phyloP scores from a whole-genome alignment of 805 yeast genomes.

The Hanseniaspora nectarophila region DNA sequence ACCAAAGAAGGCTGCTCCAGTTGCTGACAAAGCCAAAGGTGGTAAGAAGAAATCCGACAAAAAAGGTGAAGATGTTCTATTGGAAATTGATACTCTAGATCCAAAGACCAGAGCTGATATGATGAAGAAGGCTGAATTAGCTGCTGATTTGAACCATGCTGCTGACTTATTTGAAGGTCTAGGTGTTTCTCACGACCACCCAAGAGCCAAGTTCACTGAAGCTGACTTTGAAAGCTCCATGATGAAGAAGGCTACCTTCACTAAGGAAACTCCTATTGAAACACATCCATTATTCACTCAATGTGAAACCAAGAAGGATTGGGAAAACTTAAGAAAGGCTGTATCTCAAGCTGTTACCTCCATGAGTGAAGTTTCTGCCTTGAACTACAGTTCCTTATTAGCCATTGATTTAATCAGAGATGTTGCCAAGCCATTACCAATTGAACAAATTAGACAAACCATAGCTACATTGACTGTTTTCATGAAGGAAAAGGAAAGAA shows the following conservation, averaged over 20 bases:
- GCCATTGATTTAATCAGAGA: slow-evolving; percentile 82
- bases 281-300: slow-evolving; percentile 66
- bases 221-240: slow-evolving; percentile 30
- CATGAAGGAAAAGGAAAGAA: slow-evolving; percentile 73
- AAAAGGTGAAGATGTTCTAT: slow-evolving; percentile 31
- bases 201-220: slow-evolving; percentile 30
- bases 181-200: slow-evolving; percentile 41
- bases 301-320: slow-evolving; percentile 70
- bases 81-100: slow-evolving; percentile 60
- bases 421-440: slow-evolving; percentile 62
- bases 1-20: slow-evolving; percentile 22
- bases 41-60: slow-evolving; percentile 30
- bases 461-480: slow-evolving; percentile 71
- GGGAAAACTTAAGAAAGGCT: slow-evolving; percentile 62
- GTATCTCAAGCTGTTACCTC: slow-evolving; percentile 48
- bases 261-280: slow-evolving; percentile 46
- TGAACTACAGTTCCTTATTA: slow-evolving; percentile 61
- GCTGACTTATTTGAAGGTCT: slow-evolving; percentile 78
- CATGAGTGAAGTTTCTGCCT: slow-evolving; percentile 47
- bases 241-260: slow-evolving; percentile 22
- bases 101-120: slow-evolving; percentile 62
- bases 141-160: slow-evolving; percentile 82
- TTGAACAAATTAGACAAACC: slow-evolving; percentile 76
- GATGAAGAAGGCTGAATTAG: slow-evolving; percentile 66
- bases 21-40: slow-evolving; percentile 25